Conservation (phyloP, 306 rosid species). For the Lagenaria siceraria region DNA sequence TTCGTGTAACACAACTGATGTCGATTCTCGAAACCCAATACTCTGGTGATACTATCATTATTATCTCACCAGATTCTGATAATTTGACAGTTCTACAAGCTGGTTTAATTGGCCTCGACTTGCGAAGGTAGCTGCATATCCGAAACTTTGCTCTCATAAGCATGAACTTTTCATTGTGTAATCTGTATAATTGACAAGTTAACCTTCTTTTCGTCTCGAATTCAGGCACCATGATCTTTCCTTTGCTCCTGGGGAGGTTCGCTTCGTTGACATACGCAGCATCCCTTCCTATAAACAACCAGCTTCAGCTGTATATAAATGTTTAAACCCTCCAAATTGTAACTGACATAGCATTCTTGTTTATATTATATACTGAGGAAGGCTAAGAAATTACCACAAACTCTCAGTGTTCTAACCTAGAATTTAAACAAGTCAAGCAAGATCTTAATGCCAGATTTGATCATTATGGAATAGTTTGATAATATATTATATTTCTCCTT, state of each 20-base stretch:
- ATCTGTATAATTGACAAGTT: background rate
- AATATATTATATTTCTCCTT: no score
- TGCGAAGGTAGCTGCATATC: conserved; percentile 45
- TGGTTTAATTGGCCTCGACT: conserved; percentile 75
- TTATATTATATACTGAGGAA: background rate
- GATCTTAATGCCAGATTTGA: background rate
- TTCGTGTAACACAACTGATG: conserved; percentile 86
- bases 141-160: background rate
- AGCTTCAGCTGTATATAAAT: conserved; percentile 77
- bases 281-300: conserved; percentile 82
- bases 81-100: conserved; percentile 77
- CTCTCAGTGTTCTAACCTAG: background rate
- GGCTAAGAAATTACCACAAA: background rate
- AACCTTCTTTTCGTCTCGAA: background rate
- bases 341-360: conserved; percentile 16
- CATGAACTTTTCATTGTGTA: background rate
- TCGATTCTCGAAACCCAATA: conserved; percentile 88
- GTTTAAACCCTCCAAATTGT: conserved; percentile 69
- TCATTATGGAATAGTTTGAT: background rate
- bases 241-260: conserved; percentile 84
- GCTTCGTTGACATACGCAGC: conserved; percentile 61
- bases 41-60: conserved; percentile 62
- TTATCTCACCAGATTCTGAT: conserved; percentile 92
- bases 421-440: background rate
- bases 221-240: conserved; percentile 84